A percentile compares a stretch with the other conserved stretches of the same genome.
phyloP scores from a whole-genome alignment of 1,284 basidiomycete species.

The Moesziomyces sp. region DNA sequence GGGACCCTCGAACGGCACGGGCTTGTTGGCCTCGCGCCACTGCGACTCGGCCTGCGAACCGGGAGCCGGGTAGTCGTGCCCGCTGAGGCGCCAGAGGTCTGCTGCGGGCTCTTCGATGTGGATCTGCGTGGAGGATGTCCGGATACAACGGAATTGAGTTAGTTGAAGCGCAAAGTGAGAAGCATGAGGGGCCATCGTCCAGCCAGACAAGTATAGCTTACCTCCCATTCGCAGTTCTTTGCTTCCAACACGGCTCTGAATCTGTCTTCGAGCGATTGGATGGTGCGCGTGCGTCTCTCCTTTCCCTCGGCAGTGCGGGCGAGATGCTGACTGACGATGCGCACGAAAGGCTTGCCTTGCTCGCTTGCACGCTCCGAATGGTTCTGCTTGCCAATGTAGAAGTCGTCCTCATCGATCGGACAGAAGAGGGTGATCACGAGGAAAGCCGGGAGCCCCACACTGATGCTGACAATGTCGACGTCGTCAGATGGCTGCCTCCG shows the following conservation, averaged over 20 bases:
- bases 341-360: constrained; percentile 28
- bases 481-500: too few relatives aligned
- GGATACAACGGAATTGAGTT: too few relatives aligned
- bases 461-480: constrained; percentile 1
- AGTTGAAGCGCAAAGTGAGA: background rate
- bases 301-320: constrained; percentile 15
- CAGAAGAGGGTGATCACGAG: constrained; percentile 26
- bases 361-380: constrained; percentile 11
- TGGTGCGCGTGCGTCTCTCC: constrained; percentile 7
- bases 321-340: constrained; percentile 29
- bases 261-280: constrained; percentile 7
- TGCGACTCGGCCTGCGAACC: constrained; percentile 19
- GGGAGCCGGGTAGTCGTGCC: constrained; percentile 24
- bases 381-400: constrained; percentile 26
- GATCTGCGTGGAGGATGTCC: constrained; percentile 4
- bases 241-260: constrained; percentile 10
- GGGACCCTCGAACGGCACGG: constrained; percentile 20
- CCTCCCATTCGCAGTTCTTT: constrained; percentile 30
- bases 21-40: constrained; percentile 22
- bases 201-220: constrained; percentile 3
- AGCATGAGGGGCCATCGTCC: background rate
- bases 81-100: constrained; percentile 26
- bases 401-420: constrained; percentile 23
- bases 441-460: constrained; percentile 15
- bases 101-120: constrained; percentile 39